phyloP scores from a whole-genome alignment of 257 asterid species.

The Vinca minor region DNA sequence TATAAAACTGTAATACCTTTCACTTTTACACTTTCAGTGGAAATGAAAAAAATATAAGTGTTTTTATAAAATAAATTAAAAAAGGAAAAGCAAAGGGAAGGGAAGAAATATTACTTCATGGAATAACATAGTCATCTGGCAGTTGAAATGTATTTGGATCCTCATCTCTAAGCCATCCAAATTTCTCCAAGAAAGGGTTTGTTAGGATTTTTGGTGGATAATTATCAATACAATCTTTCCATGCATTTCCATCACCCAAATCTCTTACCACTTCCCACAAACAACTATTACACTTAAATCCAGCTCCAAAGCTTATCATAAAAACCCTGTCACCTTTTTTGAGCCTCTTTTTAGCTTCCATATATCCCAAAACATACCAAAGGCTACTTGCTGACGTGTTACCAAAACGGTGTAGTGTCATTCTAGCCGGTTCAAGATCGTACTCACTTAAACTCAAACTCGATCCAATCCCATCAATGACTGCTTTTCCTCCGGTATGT shows the following conservation, averaged over 20 bases:
- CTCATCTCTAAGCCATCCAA: conserved; percentile 66
- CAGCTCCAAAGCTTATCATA: conserved; percentile 91
- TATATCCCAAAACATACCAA: conserved; percentile 85
- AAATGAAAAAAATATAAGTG: not conserved
- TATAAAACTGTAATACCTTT: conserved; percentile 8
- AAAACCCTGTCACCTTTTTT: conserved; percentile 66
- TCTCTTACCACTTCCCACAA: conserved; percentile 84
- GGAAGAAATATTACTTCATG: conserved; percentile 22
- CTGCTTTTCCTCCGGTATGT: conserved; percentile 95
- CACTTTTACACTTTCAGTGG: not conserved
- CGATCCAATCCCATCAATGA: conserved; percentile 62
- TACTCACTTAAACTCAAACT: conserved; percentile 40
- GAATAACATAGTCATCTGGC: conserved; percentile 65
- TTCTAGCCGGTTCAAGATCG: conserved; percentile 88
- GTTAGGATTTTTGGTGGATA: conserved; percentile 49
- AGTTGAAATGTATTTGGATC: conserved; percentile 44
- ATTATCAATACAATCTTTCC: conserved; percentile 46
- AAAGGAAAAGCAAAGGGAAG: not conserved
- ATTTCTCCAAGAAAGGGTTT: conserved; percentile 73
- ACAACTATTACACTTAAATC: conserved; percentile 88
- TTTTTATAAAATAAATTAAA: not conserved
- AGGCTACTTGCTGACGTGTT: conserved; percentile 88
- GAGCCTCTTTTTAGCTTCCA: conserved; percentile 75
- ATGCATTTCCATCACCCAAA: conserved; percentile 49
- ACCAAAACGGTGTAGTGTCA: conserved; percentile 92